Conservation (phyloP, 2,329 filamentous ascomycete genomes). For the Paecilomyces variotii region DNA sequence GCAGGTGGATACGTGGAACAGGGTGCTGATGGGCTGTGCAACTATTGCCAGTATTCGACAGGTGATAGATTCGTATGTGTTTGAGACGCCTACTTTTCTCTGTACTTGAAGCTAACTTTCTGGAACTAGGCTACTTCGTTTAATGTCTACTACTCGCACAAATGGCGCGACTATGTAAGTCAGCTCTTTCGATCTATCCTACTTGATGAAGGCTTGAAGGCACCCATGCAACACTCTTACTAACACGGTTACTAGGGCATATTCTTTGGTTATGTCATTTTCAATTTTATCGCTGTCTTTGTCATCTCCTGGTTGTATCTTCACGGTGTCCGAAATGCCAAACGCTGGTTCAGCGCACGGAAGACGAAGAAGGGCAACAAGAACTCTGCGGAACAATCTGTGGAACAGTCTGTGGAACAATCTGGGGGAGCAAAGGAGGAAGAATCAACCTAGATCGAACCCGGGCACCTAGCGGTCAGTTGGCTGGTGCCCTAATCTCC, state of each 20-base stretch:
- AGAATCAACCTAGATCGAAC: not conserved
- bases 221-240: not conserved
- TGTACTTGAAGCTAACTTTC: not conserved
- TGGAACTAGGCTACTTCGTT: conserved; percentile 37
- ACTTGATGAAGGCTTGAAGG: not conserved
- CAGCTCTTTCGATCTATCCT: conserved; percentile 7
- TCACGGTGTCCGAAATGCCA: conserved; percentile 23
- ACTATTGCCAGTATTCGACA: conserved; percentile 55
- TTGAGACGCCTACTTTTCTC: not conserved
- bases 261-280: conserved; percentile 55
- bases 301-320: conserved; percentile 49
- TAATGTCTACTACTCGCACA: conserved; percentile 52
- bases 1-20: conserved; percentile 55
- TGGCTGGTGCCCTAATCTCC: not conserved
- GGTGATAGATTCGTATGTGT: conserved; percentile 53
- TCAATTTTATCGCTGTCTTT: conserved; percentile 54
- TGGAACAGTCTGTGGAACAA: not conserved
- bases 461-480: not conserved
- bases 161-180: conserved; percentile 56
- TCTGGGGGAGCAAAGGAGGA: not conserved
- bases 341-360: conserved; percentile 22
- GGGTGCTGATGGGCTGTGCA: conserved; percentile 50
- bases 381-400: not conserved
- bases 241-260: conserved; percentile 38
- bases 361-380: conserved; percentile 15